Conservation (phyloP, 306 rosid species). For the Gastrolobium bilobum region DNA sequence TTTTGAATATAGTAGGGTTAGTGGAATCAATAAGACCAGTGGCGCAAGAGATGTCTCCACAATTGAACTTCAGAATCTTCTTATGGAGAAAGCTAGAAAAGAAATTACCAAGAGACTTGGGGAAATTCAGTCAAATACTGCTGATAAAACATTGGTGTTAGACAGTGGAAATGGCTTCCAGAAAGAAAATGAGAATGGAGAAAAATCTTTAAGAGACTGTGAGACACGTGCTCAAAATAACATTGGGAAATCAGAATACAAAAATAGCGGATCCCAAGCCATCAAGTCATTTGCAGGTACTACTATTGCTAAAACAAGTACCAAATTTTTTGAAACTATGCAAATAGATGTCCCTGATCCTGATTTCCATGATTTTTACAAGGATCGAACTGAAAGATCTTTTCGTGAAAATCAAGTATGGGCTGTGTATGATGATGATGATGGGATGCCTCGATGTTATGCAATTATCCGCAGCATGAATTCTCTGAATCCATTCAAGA, state of each 20-base stretch:
- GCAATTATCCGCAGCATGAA: conserved; percentile 69
- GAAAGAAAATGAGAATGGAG: conserved; percentile 39
- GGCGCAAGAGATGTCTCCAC: conserved; percentile 52
- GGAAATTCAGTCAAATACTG: conserved; percentile 55
- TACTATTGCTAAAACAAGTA: conserved; percentile 23
- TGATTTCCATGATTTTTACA: conserved; percentile 87
- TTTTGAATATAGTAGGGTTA: conserved; percentile 41
- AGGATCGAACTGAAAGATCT: conserved; percentile 73
- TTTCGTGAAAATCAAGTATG: conserved; percentile 80
- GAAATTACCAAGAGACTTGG: conserved; percentile 66
- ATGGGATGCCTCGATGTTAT: conserved; percentile 96
- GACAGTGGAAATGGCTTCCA: conserved; percentile 41
- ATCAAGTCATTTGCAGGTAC: conserved; percentile 31
- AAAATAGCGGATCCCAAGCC: conserved; percentile 7
- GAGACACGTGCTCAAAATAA: conserved; percentile 47
- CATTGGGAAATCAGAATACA: conserved; percentile 39
- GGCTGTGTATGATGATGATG: conserved; percentile 80
- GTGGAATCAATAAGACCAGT: conserved; percentile 48
- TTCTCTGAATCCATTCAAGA: conserved; percentile 72
- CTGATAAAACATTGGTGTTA: conserved; percentile 41
- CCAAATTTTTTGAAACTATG: conserved; percentile 52
- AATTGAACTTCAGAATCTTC: conserved; percentile 58
- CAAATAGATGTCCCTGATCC: conserved; percentile 76
- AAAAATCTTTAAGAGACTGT: conserved; percentile 28
- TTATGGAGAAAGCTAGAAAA: conserved; percentile 69